Percentiles rank a stretch among this genome's conserved stretches.
phyloP scores from a whole-genome alignment of 352 stramenopile species.

The Pythium chondricola region DNA sequence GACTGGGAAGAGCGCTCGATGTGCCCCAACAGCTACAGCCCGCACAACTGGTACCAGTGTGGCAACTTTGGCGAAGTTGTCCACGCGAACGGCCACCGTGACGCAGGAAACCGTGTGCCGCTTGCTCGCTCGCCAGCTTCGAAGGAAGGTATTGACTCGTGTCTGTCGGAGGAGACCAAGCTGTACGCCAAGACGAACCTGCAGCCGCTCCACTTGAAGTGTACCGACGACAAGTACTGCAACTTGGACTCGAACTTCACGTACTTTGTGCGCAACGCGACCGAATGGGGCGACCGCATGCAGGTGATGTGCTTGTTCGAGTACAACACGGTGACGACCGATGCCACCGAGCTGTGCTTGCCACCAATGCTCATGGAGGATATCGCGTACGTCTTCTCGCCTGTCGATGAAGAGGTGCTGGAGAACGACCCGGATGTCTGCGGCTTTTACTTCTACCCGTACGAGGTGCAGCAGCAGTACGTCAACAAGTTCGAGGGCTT shows the following conservation, averaged over 20 bases:
- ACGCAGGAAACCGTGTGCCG: slow-evolving; percentile 31
- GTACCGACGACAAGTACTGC: slow-evolving; percentile 42
- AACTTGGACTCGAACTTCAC: slow-evolving; percentile 24
- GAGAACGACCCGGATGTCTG: slow-evolving; percentile 62
- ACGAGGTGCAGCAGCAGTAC: slow-evolving; percentile 57
- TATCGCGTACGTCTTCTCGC: slow-evolving; percentile 52
- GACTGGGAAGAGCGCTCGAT: slow-evolving; percentile 63
- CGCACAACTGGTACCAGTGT: slow-evolving; percentile 70
- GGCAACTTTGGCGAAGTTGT: slow-evolving; percentile 53
- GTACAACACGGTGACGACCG: slow-evolving; percentile 37
- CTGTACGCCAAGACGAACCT: slow-evolving; percentile 56
- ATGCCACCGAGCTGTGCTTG: slow-evolving; percentile 55
- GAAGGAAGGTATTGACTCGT: slow-evolving; percentile 37
- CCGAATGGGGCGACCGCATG: slow-evolving; percentile 58
- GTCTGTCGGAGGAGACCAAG: slow-evolving; percentile 42
- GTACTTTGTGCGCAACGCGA: slow-evolving; percentile 65
- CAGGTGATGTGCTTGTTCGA: slow-evolving; percentile 65
- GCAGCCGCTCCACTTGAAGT: slow-evolving; percentile 53
- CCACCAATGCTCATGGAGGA: slow-evolving; percentile 48
- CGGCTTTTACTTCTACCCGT: slow-evolving; percentile 73
- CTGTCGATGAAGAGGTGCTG: slow-evolving; percentile 39
- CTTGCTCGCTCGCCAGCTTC: slow-evolving; percentile 22
- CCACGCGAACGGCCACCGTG: slow-evolving; percentile 18
- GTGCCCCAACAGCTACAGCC: slow-evolving; percentile 68
- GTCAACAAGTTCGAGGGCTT: slow-evolving; percentile 52